Evolutionary conservation across 495 filamentous ascomycete genomes (phyloP), one percentile per base, ranked within the genome.

Genomic region (Trichocladium antarcticum): DNA sequence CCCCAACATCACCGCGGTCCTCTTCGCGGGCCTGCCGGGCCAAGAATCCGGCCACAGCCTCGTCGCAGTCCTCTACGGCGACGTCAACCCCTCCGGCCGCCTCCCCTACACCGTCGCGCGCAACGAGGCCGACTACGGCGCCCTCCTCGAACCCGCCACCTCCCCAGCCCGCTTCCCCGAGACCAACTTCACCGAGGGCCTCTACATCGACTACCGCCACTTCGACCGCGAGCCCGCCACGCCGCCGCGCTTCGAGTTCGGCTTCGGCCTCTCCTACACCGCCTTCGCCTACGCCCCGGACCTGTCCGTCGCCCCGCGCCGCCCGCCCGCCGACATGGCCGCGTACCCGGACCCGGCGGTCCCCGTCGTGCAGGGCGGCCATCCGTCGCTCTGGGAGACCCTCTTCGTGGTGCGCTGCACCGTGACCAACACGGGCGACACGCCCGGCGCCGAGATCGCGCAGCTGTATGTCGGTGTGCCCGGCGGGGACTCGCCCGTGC

Each of bases 121-220:
- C 43, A 57, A 65, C 12, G 71, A 68, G 38, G 45, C 45, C 11
- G 75, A 79, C 54, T 79, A 78, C 61, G 81, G 54, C 60, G 60
- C 52, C 58, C 74, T 59, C 76, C 74, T 49, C 65, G 71, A 49
- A 68, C 75, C 59, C 40, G 83, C 39, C 60, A 24, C 38, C 1
- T 56, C 57, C 1, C 48, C 45, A 15, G 58, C 78, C 27, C 65
- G 69, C 57, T 69, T 74, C 58, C 74, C 47, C 58, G 83, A 67
- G 1, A 22, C 49, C 7, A 45, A 56, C 29, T 88, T 89, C 59
- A 69, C 63, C 5, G 85, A 89, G 50, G 83, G 84, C 37, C 67
- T 81, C n/a, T 81, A 81, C 61, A 83, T 89, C 50, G 86, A 92
- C 63, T 92, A 92, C 67, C 80, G 87, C 38, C 63, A 69, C 47